A percentile compares a stretch with the other conserved stretches of the same genome.
phyloP scores from a whole-genome alignment of 495 filamentous ascomycete genomes.

The Penicillium arizonense region DNA sequence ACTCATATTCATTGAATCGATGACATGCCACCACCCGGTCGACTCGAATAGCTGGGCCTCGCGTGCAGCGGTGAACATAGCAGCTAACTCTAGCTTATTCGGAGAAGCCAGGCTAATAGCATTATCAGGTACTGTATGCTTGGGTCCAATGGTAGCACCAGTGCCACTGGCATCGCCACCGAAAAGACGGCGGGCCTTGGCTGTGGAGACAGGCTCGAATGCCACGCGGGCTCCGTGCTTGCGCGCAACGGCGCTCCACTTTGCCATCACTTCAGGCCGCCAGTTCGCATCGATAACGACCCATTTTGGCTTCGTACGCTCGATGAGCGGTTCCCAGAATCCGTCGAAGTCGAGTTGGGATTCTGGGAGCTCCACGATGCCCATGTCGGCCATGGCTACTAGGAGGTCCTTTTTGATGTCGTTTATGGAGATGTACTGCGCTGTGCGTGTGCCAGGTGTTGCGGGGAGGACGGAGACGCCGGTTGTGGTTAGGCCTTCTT shows the following conservation, averaged over 20 bases:
- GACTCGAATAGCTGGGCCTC: slow-evolving; percentile 63
- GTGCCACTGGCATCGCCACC: slow-evolving; percentile 19
- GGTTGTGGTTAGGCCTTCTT: slow-evolving; percentile 59
- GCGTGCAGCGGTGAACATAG: slow-evolving; percentile 68
- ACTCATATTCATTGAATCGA: slow-evolving; percentile 69
- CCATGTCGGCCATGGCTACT: slow-evolving; percentile 93
- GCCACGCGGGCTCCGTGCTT: slow-evolving; percentile 56
- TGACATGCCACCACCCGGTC: slow-evolving; percentile 67
- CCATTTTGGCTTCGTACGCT: slow-evolving; percentile 61
- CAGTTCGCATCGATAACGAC: slow-evolving; percentile 84
- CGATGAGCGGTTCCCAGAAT: slow-evolving; percentile 60
- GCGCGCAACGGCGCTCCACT: slow-evolving; percentile 61
- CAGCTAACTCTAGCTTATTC: slow-evolving; percentile 74
- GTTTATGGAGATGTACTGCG: slow-evolving; percentile 90
- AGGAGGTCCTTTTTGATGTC: slow-evolving; percentile 76
- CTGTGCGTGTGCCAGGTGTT: slow-evolving; percentile 59
- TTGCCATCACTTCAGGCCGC: slow-evolving; percentile 56
- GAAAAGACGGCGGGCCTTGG: slow-evolving; percentile 74
- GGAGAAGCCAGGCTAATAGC: slow-evolving; percentile 72
- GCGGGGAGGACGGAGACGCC: slow-evolving; percentile 58
- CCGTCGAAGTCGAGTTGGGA: slow-evolving; percentile 39
- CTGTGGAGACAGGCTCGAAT: slow-evolving; percentile 87
- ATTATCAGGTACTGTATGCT: slow-evolving; percentile 57
- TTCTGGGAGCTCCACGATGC: slow-evolving; percentile 64
- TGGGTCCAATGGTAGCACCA: slow-evolving; percentile 27